Conservation (phyloP, 2,329 filamentous ascomycete species). For the Penicillium sp. region DNA sequence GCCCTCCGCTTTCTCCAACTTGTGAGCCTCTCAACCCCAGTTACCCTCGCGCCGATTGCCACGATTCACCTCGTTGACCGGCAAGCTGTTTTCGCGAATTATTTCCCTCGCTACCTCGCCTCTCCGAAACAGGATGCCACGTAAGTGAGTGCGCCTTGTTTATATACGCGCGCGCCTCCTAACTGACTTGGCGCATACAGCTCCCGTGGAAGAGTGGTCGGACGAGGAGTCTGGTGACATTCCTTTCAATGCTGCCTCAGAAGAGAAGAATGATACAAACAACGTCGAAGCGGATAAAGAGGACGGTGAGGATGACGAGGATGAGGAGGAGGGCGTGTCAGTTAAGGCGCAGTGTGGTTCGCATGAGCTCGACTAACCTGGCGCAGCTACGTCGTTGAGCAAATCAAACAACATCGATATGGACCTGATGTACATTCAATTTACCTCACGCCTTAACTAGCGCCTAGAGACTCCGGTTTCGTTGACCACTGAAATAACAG, state of each 20-base stretch:
- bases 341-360: conserved; percentile 12
- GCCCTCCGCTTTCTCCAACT: conserved; percentile 22
- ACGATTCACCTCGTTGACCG: conserved; percentile 13
- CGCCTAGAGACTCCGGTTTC: neutral
- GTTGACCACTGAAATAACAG: conserved; percentile 34
- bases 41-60: neutral
- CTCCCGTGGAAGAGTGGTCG: conserved; percentile 37
- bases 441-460: neutral
- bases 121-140: conserved; percentile 41
- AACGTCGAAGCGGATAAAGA: conserved; percentile 25
- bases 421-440: conserved; percentile 37
- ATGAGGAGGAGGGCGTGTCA: conserved; percentile 43
- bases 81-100: conserved; percentile 38
- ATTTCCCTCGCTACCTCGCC: conserved; percentile 24
- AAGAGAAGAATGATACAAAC: conserved; percentile 18
- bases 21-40: neutral
- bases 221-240: conserved; percentile 46
- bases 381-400: conserved; percentile 47
- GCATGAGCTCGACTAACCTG: conserved; percentile 16
- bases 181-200: conserved; percentile 22
- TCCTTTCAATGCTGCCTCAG: conserved; percentile 38
- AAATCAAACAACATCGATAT: conserved; percentile 43
- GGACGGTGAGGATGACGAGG: conserved; percentile 26
- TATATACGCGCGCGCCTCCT: conserved; percentile 10
- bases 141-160: conserved; percentile 36